A percentile compares a stretch with the other conserved stretches of the same genome.
Evolutionary conservation across 1,139 yeast species (phyloP).

Genomic region (Pneumocystis canis): DNA sequence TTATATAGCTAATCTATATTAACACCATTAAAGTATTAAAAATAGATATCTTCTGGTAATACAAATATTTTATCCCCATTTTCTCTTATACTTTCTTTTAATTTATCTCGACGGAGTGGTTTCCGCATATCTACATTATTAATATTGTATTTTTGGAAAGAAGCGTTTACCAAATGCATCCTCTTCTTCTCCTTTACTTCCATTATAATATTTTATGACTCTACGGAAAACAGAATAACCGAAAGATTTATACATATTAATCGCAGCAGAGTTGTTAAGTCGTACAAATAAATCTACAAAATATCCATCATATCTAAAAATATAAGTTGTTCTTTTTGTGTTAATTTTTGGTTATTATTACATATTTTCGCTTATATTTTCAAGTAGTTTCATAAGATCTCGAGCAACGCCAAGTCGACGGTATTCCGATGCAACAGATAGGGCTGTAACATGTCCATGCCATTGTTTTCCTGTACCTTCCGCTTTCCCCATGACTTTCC

Average conservation of each 20-base stretch:
- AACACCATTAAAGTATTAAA: not conserved
- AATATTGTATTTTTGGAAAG: not conserved
- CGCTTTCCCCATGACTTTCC: constrained; percentile 74
- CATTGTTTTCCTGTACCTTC: constrained; percentile 76
- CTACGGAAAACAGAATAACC: constrained; percentile 78
- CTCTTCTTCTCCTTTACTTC: constrained; percentile 41
- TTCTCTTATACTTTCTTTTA: constrained; percentile 21
- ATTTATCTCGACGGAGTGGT: constrained; percentile 41
- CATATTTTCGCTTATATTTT: constrained; percentile 44
- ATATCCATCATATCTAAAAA: constrained; percentile 38
- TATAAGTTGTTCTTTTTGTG: not conserved
- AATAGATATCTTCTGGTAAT: constrained; percentile 15
- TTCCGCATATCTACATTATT: constrained; percentile 29
- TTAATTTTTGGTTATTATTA: constrained; percentile 15
- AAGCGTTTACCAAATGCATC: constrained; percentile 44
- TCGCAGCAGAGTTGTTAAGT: constrained; percentile 66
- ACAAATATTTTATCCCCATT: constrained; percentile 18
- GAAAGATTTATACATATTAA: constrained; percentile 64
- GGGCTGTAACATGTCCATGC: constrained; percentile 97
- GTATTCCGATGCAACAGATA: constrained; percentile 70
- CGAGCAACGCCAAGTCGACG: constrained; percentile 72
- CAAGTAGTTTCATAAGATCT: constrained; percentile 57
- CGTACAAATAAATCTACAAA: constrained; percentile 86
- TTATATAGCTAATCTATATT: not conserved
- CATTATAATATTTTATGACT: constrained; percentile 78